A percentile compares a stretch with the other conserved stretches of the same genome.
These are phyloP conservation scores for Meira nashicola DNA, from an alignment of 1,284 basidiomycete species.

Conservation along the genomic window DNA sequence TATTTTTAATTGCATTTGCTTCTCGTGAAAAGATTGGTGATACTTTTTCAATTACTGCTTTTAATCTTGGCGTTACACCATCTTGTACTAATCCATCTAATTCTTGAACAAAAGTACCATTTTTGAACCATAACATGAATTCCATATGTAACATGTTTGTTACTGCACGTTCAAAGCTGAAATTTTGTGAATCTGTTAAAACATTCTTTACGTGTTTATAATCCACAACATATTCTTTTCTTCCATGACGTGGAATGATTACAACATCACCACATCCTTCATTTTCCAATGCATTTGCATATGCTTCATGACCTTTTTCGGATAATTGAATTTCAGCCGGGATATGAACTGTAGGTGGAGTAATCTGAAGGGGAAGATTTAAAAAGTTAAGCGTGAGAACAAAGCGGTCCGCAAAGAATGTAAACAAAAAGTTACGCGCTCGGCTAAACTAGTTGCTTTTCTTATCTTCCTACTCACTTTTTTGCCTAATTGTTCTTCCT, in stretches of 20 bases:
- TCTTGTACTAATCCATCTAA: conserved; percentile 15
- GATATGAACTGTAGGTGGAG: background rate
- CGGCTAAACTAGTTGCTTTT: no score
- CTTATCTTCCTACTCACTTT: no score
- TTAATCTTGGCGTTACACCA: conserved; percentile 13
- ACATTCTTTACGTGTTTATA: conserved; percentile 15
- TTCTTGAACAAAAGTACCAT: conserved; percentile 18
- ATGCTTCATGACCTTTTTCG: conserved; percentile 13
- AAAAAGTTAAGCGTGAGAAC: no score
- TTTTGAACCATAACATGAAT: conserved; percentile 20
- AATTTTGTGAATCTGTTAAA: conserved; percentile 16
- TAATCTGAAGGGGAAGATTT: background rate
- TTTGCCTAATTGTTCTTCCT: no score
- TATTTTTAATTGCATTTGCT: conserved; percentile 11
- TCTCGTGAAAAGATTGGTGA: conserved; percentile 14
- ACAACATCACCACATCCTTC: conserved; percentile 14
- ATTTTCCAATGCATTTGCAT: conserved; percentile 12
- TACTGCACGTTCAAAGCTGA: conserved; percentile 16
- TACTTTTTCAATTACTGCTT: conserved; percentile 14
- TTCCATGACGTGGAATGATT: conserved; percentile 16
- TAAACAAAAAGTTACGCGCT: no score
- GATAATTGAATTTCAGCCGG: conserved; percentile 14
- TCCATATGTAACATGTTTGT: conserved; percentile 18
- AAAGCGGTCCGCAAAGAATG: no score
- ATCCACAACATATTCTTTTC: conserved; percentile 16